phyloP scores from a whole-genome alignment of 2,329 filamentous ascomycete genomes.

The Microsporum audouinii region DNA sequence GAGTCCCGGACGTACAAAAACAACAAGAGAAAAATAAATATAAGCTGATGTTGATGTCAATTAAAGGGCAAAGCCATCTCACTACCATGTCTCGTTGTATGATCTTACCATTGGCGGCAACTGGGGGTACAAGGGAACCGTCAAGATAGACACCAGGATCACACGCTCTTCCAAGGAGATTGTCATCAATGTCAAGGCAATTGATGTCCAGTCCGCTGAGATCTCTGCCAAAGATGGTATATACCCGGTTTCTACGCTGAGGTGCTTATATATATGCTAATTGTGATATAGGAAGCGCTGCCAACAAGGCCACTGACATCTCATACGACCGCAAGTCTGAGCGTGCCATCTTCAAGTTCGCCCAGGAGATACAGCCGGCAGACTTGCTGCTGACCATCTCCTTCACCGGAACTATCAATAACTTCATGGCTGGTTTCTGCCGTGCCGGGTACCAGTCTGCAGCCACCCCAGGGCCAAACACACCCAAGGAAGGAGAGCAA shows the following conservation, averaged over 20 bases:
- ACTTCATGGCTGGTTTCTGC: slow-evolving; percentile 87
- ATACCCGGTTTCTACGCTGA: slow-evolving; percentile 4
- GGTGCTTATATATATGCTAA: background rate
- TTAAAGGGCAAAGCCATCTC: slow-evolving; percentile 60
- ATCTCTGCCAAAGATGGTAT: slow-evolving; percentile 27
- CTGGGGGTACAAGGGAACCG: slow-evolving; percentile 77
- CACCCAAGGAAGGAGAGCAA: slow-evolving; percentile 58
- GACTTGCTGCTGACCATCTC: slow-evolving; percentile 59
- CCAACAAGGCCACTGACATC: slow-evolving; percentile 51
- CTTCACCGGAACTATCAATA: slow-evolving; percentile 76
- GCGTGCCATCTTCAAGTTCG: slow-evolving; percentile 67
- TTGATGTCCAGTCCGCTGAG: slow-evolving; percentile 57
- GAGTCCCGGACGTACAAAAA: slow-evolving; percentile 16
- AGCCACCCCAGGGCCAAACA: slow-evolving; percentile 59
- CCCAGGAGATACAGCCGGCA: slow-evolving; percentile 56
- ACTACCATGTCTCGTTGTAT: slow-evolving; percentile 74
- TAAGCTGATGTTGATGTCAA: background rate
- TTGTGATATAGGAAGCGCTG: slow-evolving; percentile 7
- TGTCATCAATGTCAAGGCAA: slow-evolving; percentile 71
- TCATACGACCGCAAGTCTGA: slow-evolving; percentile 75
- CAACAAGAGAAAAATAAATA: background rate
- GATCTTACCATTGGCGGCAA: slow-evolving; percentile 60
- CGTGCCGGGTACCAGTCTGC: slow-evolving; percentile 84
- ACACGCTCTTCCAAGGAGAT: slow-evolving; percentile 62
- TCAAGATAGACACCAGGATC: slow-evolving; percentile 68